These are phyloP conservation scores for Colletotrichum liaoningense DNA, from an alignment of 2,329 filamentous ascomycete genomes.

Conservation along the genomic window DNA sequence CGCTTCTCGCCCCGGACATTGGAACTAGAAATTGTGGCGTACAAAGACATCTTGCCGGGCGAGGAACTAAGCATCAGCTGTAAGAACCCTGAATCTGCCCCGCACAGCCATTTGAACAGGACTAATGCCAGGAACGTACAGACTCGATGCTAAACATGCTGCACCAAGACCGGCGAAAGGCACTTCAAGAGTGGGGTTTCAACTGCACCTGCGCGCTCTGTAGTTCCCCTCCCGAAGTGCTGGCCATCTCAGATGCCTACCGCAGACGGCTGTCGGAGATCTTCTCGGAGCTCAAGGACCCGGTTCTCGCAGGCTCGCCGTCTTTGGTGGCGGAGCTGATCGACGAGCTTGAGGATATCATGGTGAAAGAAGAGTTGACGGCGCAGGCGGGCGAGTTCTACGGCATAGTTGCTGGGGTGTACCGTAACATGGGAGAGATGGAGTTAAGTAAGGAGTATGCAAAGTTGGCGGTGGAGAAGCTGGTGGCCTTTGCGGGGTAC, in stretches of 20 bases:
- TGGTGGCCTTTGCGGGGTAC: slow-evolving; percentile 38
- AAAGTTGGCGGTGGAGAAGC: slow-evolving; percentile 36
- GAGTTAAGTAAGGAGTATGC: slow-evolving; percentile 37
- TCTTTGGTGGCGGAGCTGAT: slow-evolving; percentile 30
- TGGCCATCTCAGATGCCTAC: slow-evolving; percentile 38
- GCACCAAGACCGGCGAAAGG: slow-evolving; percentile 38
- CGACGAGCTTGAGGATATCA: slow-evolving; percentile 36
- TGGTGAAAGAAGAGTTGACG: slow-evolving; percentile 39
- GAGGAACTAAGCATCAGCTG: slow-evolving; percentile 52
- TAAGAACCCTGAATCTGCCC: slow-evolving; percentile 30
- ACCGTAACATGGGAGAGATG: slow-evolving; percentile 38
- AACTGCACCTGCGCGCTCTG: slow-evolving; percentile 43
- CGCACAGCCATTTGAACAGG: not conserved
- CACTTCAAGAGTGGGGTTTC: slow-evolving; percentile 42
- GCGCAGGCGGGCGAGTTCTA: slow-evolving; percentile 41
- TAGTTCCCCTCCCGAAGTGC: slow-evolving; percentile 28
- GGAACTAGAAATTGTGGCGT: slow-evolving; percentile 47
- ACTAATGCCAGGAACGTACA: slow-evolving; percentile 25
- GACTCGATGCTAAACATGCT: slow-evolving; percentile 42
- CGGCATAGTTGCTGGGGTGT: slow-evolving; percentile 36
- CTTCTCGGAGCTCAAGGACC: slow-evolving; percentile 37
- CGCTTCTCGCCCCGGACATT: slow-evolving; percentile 45
- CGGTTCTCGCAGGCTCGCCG: slow-evolving; percentile 29
- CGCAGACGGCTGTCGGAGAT: slow-evolving; percentile 39
- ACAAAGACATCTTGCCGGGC: slow-evolving; percentile 45